Evolutionary conservation across 106 monocot genomes (phyloP), one percentile per base, ranked within the genome.

Genomic region (Cymbidium sinense): DNA sequence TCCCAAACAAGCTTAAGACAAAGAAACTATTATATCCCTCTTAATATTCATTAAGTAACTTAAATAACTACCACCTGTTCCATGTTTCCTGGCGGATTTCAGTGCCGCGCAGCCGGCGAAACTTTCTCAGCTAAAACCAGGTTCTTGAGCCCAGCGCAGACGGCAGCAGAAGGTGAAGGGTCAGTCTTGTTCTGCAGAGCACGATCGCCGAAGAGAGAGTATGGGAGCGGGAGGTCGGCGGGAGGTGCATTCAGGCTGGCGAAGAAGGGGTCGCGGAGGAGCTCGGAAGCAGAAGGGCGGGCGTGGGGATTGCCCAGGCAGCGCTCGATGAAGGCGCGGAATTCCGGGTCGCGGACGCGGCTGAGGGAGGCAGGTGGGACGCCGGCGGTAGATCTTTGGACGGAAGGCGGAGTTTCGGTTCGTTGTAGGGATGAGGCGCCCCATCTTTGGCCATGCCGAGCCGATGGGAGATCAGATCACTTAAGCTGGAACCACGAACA

Each of bases 261-360:
- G 76, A 93, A 96, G 90, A 96, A 96, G 5, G 93, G 85, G 70
- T 96, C 95, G 0, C 29, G 55, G 37, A 96, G 87, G 72, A 96
- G 84, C 76, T 96, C 90, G 10, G 90, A 36, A 20, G 93, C 93
- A 15, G 95, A 87, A 15, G 95, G 93, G 37, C 95, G 85, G 27
- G 77, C 78, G 34, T 85, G 41, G 0, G 88, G 87, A 34, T 30
- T 65, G 37, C 80, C 93, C 11, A 96, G 67, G 83, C 93, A 96
- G 29, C 84, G 86, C 77, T 96, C 82, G 43, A 96, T 93, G 81
- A 96, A 96, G 34, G 65, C 79, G 73, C 30, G 77, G 13, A 93
- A 82, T 34, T 93, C 91, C 0, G 84, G 85, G 73, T 96, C 87
- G 29, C 55, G 52, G 65, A 96, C 86, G 70, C 81, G 86, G 58